These are phyloP conservation scores for Sporothrix mexicana DNA, from an alignment of 2,329 filamentous ascomycete genomes.

Conservation along the genomic window DNA sequence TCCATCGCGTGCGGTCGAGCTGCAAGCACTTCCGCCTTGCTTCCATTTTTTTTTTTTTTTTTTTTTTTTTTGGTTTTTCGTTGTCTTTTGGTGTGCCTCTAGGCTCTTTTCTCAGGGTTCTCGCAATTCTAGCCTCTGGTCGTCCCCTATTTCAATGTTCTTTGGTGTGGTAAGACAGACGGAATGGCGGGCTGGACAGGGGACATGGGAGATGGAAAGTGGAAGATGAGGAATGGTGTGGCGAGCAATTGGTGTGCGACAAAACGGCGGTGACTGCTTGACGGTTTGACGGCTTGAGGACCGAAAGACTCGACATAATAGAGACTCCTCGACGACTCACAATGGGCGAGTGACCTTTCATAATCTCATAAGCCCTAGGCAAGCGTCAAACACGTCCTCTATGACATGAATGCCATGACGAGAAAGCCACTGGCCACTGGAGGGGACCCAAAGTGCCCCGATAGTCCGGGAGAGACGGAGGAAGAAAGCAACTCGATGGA, in stretches of 20 bases:
- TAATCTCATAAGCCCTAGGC: conserved; percentile 2
- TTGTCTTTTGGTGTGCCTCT: not conserved
- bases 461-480: not conserved
- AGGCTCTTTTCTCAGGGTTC: no score
- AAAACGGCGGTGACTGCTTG: not conserved
- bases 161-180: conserved; percentile 15
- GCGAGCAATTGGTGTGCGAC: not conserved
- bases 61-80: not conserved
- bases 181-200: not conserved
- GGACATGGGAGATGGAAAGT: not conserved
- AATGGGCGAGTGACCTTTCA: not conserved
- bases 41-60: not conserved
- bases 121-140: not conserved
- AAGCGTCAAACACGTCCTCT: not conserved
- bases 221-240: not conserved
- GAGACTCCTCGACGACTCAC: not conserved
- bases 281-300: not conserved
- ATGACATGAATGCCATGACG: no score
- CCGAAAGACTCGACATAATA: not conserved
- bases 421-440: no score
- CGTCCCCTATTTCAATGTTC: not conserved
- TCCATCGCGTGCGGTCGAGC: not conserved
- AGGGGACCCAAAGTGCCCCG: no score
- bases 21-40: conserved; percentile 18
- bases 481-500: conserved; percentile 3